These are phyloP conservation scores for Lipomyces sp. DNA, from an alignment of 805 yeast species.

Conservation along the genomic window DNA sequence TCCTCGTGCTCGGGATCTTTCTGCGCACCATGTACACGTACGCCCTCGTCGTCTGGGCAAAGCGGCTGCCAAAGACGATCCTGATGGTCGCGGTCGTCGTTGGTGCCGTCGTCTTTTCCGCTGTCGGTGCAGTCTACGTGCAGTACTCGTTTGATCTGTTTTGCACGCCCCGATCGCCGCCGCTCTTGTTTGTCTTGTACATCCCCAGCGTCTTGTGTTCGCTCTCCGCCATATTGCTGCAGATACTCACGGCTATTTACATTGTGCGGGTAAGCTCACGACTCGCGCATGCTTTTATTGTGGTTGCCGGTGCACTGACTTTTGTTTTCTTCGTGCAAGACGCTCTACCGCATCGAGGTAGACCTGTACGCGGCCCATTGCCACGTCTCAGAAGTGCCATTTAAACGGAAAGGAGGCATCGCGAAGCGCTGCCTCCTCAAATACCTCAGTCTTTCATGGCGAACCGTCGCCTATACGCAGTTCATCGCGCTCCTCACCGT, in stretches of 20 bases:
- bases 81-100: constrained; percentile 1
- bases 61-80: neutral
- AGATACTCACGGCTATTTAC: constrained; percentile 11
- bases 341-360: too few species aligned
- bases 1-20: constrained; percentile 13
- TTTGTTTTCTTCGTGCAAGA: too few species aligned
- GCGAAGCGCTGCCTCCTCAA: neutral
- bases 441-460: neutral
- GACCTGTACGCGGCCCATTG: too few species aligned
- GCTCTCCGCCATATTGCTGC: constrained; percentile 12
- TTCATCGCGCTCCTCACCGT: neutral
- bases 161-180: constrained; percentile 17
- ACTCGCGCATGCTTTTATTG: neutral
- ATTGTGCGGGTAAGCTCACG: constrained; percentile 6
- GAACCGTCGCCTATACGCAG: neutral
- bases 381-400: neutral
- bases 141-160: constrained; percentile 12
- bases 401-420: neutral
- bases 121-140: constrained; percentile 10
- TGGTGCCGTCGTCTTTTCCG: constrained; percentile 14
- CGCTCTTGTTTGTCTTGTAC: constrained; percentile 7
- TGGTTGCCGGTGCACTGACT: too few species aligned
- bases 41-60: constrained; percentile 16
- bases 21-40: constrained; percentile 18
- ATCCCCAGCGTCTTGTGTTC: constrained; percentile 21